Base-by-base conservation (phyloP, 176 grass and related monocot species). In the Pharus latifolius region DNA sequence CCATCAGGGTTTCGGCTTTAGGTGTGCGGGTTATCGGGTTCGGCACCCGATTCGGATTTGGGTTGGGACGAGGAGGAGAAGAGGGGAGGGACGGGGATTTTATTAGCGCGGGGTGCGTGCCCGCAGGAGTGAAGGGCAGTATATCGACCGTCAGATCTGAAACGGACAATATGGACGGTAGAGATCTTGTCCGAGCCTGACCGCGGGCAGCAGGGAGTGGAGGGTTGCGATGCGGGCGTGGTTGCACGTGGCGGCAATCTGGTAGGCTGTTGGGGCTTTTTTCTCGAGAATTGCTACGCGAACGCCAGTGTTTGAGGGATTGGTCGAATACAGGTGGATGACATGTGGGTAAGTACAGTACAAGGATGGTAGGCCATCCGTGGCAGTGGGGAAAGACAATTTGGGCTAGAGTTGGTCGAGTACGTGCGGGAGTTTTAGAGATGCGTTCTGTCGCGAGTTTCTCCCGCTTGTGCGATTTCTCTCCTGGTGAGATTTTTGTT, bases 161-260 rank as follows among this genome's bases (percentile, higher is more conserved):
- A 3, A 1, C 0, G 0, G 1, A 72, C 24, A n/a, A n/a, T n/a
- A n/a, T 50, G 14, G 0, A 78, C 74, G 59, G 74, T 3, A 0
- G 0, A 0, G 1, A 37, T 10, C 3, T 3, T 0, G 0, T 0
- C 0, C 2, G 0, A 6, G 7, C n/a, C n/a, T 68, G 52, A 35
- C 79, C 70, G 67, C 60, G 74, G 72, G 58, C 82, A 72, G 74
- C 59, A 41, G 38, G 26, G 30, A 13, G 23, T 12, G 40, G 64
- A 76, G 18, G 72, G 46, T 5, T 19, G 15, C 26, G 58, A 65
- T 41, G 38, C 31, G 11, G 1, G 2, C 14, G 43, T 0, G 0
- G 4, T 2, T 58, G 14, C 67, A 72, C 67, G 42, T 72, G 81
- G 69, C 50, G 50, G 1, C 0, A 5, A 66, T 57, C 44, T 3